Evolutionary conservation across 1,139 yeast genomes (phyloP).

Genomic region (Nematodospora anomalae): DNA sequence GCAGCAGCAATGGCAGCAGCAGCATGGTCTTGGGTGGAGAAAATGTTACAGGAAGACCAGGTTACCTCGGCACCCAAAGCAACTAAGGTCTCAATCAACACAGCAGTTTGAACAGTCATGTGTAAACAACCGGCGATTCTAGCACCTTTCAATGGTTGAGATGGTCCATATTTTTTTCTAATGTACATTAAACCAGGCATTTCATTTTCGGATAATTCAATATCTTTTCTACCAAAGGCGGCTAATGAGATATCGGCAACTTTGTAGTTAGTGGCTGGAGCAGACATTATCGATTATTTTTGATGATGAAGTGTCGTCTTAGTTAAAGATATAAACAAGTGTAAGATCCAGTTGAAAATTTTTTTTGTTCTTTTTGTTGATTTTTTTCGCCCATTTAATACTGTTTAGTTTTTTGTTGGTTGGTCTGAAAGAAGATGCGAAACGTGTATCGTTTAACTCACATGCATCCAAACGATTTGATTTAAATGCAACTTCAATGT

Average conservation of each 20-base stretch:
- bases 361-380: slow-evolving; percentile 2
- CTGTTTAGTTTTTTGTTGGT: background rate
- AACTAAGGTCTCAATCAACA: slow-evolving; percentile 93
- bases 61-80: slow-evolving; percentile 99
- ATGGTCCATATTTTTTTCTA: slow-evolving; percentile 87
- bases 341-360: slow-evolving; percentile 3
- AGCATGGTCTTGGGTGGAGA: slow-evolving; percentile 99
- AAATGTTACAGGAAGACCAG: slow-evolving; percentile 99
- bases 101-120: slow-evolving; percentile 99
- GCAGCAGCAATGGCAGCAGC: slow-evolving; percentile 99
- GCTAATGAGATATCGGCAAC: slow-evolving; percentile 99
- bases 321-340: background rate
- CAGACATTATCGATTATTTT: slow-evolving; percentile 25
- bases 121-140: slow-evolving; percentile 99
- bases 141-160: slow-evolving; percentile 97
- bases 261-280: slow-evolving; percentile 66
- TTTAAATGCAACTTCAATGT: too few species aligned
- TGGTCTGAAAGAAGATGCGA: background rate
- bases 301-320: background rate
- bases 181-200: slow-evolving; percentile 99
- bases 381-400: slow-evolving; percentile 1
- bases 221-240: slow-evolving; percentile 99
- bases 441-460: slow-evolving; percentile 5
- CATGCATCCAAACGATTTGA: slow-evolving; percentile 1
- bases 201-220: slow-evolving; percentile 98